Conservation (phyloP, 345 rosid species). For the Adansonia digitata region DNA sequence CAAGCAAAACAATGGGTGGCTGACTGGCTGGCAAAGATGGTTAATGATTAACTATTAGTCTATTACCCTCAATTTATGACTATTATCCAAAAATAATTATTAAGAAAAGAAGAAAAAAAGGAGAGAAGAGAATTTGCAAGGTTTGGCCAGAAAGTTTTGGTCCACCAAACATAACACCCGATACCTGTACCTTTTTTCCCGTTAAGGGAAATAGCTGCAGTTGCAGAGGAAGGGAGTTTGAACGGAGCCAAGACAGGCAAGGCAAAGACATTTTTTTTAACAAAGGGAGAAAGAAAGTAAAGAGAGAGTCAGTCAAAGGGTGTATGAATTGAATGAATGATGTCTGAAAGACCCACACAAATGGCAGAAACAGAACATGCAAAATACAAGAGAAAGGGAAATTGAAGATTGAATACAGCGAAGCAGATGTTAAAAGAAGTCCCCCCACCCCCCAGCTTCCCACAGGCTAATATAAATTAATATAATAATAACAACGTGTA, state of each 20-base stretch:
- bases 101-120: neutral
- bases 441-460: too few species aligned
- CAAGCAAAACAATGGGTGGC: too few species aligned
- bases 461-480: conserved; percentile 11
- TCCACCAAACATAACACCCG: conserved; percentile 23
- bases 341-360: conserved; percentile 22
- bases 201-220: conserved; percentile 25
- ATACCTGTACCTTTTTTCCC: conserved; percentile 21
- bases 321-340: neutral
- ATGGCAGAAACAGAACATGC: conserved; percentile 31
- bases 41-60: neutral
- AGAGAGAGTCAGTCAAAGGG: neutral
- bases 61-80: neutral
- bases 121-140: conserved; percentile 17
- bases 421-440: conserved; percentile 50
- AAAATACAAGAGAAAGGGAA: conserved; percentile 13
- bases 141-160: conserved; percentile 38
- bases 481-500: neutral
- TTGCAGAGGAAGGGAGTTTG: conserved; percentile 19
- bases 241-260: conserved; percentile 18
- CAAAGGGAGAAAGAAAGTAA: neutral
- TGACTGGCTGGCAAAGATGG: neutral
- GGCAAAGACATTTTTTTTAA: neutral
- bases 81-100: neutral
- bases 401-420: conserved; percentile 67